phyloP scores from a whole-genome alignment of 202 grass and related monocot genomes.

The Sporobolus alterniflorus region DNA sequence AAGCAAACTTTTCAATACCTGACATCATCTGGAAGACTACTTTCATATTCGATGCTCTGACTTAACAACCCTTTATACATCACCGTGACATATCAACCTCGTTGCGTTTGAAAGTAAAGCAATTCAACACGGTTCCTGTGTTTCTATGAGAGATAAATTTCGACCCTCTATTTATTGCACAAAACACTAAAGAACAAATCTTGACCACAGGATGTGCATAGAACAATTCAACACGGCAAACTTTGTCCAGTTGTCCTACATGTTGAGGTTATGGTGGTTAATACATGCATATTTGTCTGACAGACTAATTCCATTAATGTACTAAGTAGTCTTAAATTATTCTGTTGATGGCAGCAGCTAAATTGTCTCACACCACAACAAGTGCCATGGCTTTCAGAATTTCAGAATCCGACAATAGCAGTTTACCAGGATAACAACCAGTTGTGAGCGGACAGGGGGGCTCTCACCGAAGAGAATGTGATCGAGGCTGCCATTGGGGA shows the following conservation, averaged over 20 bases:
- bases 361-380: not conserved
- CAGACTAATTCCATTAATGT: too few relatives aligned
- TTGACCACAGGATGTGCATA: not conserved
- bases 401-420: too few relatives aligned
- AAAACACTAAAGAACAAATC: not conserved
- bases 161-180: not conserved
- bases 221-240: not conserved
- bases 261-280: too few relatives aligned
- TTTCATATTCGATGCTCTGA: not conserved
- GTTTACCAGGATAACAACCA: not conserved
- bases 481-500: conserved; percentile 88
- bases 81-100: not conserved
- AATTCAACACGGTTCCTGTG: not conserved
- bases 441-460: not conserved
- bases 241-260: not conserved
- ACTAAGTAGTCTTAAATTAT: not conserved
- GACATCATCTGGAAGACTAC: not conserved
- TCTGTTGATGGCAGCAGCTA: not conserved
- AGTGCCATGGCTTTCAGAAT: not conserved
- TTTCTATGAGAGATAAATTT: not conserved
- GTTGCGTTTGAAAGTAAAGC: not conserved
- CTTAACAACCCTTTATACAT: not conserved
- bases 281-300: too few relatives aligned
- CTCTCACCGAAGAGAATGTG: conserved; percentile 66
- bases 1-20: conserved; percentile 23